phyloP scores from a whole-genome alignment of 2,329 filamentous ascomycete genomes.

The Pyrenochaeta sp. region DNA sequence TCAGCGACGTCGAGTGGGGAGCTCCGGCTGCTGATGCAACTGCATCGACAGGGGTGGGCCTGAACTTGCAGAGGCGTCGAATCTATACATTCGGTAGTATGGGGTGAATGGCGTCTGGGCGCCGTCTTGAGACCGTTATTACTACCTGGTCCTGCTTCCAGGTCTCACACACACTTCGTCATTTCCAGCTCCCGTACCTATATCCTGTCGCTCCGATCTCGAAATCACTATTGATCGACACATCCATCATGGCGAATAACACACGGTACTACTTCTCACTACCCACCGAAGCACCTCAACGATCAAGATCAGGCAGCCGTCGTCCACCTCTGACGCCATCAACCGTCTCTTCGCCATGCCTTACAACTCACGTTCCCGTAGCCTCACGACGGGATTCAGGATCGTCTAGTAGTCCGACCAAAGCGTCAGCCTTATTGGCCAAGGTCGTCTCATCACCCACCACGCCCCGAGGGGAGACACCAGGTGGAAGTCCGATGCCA shows the following conservation, averaged over 20 bases:
- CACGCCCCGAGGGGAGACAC: slow-evolving; percentile 48
- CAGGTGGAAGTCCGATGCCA: slow-evolving; percentile 40
- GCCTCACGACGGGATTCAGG: slow-evolving; percentile 50
- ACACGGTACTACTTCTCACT: slow-evolving; percentile 50
- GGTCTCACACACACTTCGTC: slow-evolving; percentile 11
- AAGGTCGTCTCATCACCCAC: slow-evolving; percentile 55
- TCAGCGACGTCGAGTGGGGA: slow-evolving; percentile 42
- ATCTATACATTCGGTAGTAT: slow-evolving; percentile 43
- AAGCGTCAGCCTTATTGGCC: slow-evolving; percentile 53
- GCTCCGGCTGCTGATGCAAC: slow-evolving; percentile 47
- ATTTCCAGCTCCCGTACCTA: slow-evolving; percentile 24
- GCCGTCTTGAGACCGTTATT: slow-evolving; percentile 38
- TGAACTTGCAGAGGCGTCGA: slow-evolving; percentile 40
- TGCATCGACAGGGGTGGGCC: slow-evolving; percentile 39
- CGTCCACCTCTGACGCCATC: slow-evolving; percentile 57
- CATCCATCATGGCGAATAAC: slow-evolving; percentile 45
- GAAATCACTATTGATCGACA: slow-evolving; percentile 16
- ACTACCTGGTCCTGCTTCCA: slow-evolving; percentile 30
- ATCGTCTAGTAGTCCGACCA: slow-evolving; percentile 51
- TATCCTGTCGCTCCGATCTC: slow-evolving; percentile 21
- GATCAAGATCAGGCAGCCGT: slow-evolving; percentile 47
- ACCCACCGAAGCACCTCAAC: slow-evolving; percentile 46
- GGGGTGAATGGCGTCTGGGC: slow-evolving; percentile 52
- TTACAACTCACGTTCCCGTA: slow-evolving; percentile 52
- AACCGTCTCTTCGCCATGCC: slow-evolving; percentile 55